Evolutionary conservation across 2,329 filamentous ascomycete species (phyloP).

Genomic region (Penicillium sp.): DNA sequence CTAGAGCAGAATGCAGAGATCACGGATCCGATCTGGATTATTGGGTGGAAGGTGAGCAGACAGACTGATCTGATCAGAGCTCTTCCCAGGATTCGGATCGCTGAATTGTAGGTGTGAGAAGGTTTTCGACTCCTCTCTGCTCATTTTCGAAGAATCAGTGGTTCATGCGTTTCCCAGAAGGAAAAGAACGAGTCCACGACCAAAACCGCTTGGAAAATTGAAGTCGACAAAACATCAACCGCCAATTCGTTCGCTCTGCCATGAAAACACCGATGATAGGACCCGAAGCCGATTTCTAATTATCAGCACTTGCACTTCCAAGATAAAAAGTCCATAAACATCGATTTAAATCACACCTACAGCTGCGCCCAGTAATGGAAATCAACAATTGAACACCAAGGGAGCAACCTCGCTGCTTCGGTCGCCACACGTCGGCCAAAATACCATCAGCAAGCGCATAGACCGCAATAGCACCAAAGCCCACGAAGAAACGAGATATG

Average conservation of each 20-base stretch:
- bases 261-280: constrained; percentile 64
- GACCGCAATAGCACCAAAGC: constrained; percentile 51
- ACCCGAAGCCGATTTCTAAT: constrained; percentile 39
- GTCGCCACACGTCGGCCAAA: constrained; percentile 52
- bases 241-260: constrained; percentile 40
- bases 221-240: constrained; percentile 50
- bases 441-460: constrained; percentile 40
- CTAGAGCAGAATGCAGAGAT: constrained; percentile 59
- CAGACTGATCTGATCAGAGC: constrained; percentile 53
- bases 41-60: constrained; percentile 56
- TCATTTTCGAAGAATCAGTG: constrained; percentile 58
- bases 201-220: constrained; percentile 58
- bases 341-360: constrained; percentile 5
- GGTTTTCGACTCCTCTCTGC: constrained; percentile 44
- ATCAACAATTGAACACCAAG: constrained; percentile 59
- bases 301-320: background rate
- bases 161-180: constrained; percentile 60
- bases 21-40: constrained; percentile 54
- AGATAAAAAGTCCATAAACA: background rate
- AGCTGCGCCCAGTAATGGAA: constrained; percentile 49
- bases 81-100: constrained; percentile 12
- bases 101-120: constrained; percentile 5
- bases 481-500: constrained; percentile 51
- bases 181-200: constrained; percentile 59
- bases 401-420: constrained; percentile 58